Percentiles rank a stretch among this genome's conserved stretches.
Conservation (phyloP, 75 land plant genomes). For the Pinus tabuliformis region DNA sequence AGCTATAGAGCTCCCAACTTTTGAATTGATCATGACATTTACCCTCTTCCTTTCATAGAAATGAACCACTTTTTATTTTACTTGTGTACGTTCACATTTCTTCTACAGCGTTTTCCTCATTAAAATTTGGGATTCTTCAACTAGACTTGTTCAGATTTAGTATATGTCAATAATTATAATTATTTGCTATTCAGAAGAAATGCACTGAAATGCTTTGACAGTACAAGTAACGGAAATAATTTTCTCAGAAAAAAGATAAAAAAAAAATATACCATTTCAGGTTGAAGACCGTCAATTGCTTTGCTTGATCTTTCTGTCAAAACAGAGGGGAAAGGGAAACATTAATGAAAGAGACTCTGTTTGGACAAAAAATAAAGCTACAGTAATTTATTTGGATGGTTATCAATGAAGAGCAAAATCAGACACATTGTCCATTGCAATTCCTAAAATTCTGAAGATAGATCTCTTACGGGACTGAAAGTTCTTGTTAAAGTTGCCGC, state of each 20-base stretch:
- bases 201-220: background rate
- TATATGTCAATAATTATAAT: background rate
- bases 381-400: background rate
- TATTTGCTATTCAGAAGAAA: background rate
- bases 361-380: background rate
- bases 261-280: background rate
- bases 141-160: too few species aligned
- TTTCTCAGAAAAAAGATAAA: background rate
- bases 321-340: background rate
- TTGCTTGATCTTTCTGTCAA: slow-evolving; percentile 11
- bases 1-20: background rate
- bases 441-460: background rate
- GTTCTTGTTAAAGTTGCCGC: slow-evolving; percentile 50
- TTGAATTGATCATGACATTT: background rate
- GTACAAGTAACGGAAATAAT: background rate
- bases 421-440: background rate
- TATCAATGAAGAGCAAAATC: background rate
- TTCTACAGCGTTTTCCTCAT: too few species aligned
- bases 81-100: too few species aligned
- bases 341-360: background rate
- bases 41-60: background rate
- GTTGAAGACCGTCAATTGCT: background rate
- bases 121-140: too few species aligned
- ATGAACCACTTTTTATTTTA: too few species aligned
- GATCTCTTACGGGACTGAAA: slow-evolving; percentile 44